phyloP scores from a whole-genome alignment of 2,329 filamentous ascomycete species.

The Lojkania enalia region DNA sequence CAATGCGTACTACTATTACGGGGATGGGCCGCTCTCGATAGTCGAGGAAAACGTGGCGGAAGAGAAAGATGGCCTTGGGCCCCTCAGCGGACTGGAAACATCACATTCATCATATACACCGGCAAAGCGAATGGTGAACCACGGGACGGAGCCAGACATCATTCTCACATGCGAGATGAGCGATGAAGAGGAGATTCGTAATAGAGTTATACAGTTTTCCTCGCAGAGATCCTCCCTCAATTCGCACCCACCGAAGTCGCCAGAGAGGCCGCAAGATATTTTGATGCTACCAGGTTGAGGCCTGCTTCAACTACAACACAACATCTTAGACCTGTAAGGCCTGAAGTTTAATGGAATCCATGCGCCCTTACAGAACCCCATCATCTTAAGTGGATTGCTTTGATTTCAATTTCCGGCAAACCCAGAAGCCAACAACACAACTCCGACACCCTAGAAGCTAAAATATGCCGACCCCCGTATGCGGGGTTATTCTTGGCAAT shows the following conservation, averaged over 20 bases:
- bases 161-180: slow-evolving; percentile 5
- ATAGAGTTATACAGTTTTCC: slow-evolving; percentile 9
- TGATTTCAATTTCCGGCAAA: too few relatives aligned
- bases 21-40: slow-evolving; percentile 7
- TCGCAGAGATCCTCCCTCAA: slow-evolving; percentile 4
- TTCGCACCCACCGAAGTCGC: slow-evolving; percentile 17
- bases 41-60: not conserved
- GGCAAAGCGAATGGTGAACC: slow-evolving; percentile 2
- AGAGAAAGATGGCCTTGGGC: not conserved
- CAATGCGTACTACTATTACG: slow-evolving; percentile 23
- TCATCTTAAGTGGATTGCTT: too few relatives aligned
- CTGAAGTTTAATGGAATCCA: too few relatives aligned
- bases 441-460: too few relatives aligned
- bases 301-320: not conserved
- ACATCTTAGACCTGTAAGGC: too few relatives aligned
- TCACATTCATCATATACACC: slow-evolving; percentile 9
- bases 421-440: too few relatives aligned
- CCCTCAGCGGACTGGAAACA: slow-evolving; percentile 5
- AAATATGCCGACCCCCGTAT: too few relatives aligned
- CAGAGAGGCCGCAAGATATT: slow-evolving; percentile 12
- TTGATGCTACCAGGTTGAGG: slow-evolving; percentile 16
- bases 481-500: too few relatives aligned
- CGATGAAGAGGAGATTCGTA: slow-evolving; percentile 14
- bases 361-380: too few relatives aligned
- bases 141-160: slow-evolving; percentile 5